Percentiles rank a stretch among this genome's conserved stretches.
Evolutionary conservation across 1,139 yeast genomes (phyloP).

Genomic region (Suhomyces terraborum): DNA sequence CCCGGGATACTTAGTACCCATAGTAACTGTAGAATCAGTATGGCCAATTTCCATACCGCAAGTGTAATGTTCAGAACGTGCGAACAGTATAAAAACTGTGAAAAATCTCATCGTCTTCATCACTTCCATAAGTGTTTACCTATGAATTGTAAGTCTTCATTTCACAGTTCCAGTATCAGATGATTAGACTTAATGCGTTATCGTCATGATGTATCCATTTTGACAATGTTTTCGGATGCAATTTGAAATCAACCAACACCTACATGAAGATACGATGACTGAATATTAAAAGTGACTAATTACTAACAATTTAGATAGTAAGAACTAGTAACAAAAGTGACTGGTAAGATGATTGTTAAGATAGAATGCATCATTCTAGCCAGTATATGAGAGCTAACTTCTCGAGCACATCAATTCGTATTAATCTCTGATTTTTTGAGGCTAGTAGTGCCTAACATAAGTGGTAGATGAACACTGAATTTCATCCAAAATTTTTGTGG

Average conservation of each 20-base stretch:
- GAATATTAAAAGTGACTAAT: conserved; percentile 1
- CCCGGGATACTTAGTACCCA: too few species aligned
- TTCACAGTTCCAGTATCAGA: conserved; percentile 11
- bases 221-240: conserved; percentile 35
- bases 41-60: neutral
- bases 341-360: too few species aligned
- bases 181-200: conserved; percentile 38
- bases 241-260: conserved; percentile 48
- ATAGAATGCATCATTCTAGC: too few species aligned
- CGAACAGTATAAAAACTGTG: too few species aligned
- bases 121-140: neutral
- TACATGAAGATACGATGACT: conserved; percentile 29
- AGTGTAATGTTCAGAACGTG: neutral
- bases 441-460: too few species aligned
- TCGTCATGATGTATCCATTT: conserved; percentile 44
- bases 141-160: neutral
- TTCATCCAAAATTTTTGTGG: too few species aligned
- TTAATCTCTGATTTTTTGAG: too few species aligned
- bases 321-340: neutral
- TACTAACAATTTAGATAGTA: conserved; percentile 14
- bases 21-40: neutral
- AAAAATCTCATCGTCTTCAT: neutral
- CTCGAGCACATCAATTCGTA: too few species aligned
- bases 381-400: too few species aligned
- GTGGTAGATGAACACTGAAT: too few species aligned